Evolutionary conservation across 1,284 basidiomycete genomes (phyloP).

Genomic region (Marasmius fiardii): DNA sequence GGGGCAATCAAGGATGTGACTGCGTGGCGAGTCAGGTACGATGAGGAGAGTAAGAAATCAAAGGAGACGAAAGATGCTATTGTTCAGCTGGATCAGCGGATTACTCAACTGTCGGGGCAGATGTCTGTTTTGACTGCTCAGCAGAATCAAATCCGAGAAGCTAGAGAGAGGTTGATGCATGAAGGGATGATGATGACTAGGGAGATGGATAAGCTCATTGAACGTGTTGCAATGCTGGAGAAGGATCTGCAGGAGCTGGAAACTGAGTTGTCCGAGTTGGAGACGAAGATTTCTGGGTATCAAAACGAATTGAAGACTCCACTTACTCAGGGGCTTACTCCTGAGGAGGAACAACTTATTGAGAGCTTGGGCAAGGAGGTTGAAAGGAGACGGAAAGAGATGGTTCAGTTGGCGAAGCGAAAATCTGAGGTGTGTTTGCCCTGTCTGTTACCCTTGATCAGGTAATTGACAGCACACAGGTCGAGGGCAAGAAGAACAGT

Average conservation of each 20-base stretch:
- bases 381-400: constrained; percentile 68
- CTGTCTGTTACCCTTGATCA: background rate
- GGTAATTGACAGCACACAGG: constrained; percentile 36
- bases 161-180: constrained; percentile 63
- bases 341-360: constrained; percentile 70
- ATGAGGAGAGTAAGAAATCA: constrained; percentile 62
- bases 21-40: constrained; percentile 74
- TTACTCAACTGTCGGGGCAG: constrained; percentile 74
- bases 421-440: constrained; percentile 65
- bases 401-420: constrained; percentile 66
- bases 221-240: constrained; percentile 67
- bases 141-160: constrained; percentile 68
- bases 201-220: constrained; percentile 71
- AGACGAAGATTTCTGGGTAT: constrained; percentile 62
- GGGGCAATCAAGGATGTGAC: constrained; percentile 83
- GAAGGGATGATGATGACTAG: constrained; percentile 61
- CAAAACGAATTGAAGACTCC: constrained; percentile 74
- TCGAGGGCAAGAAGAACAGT: constrained; percentile 75
- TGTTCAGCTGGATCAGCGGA: constrained; percentile 79
- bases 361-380: constrained; percentile 73
- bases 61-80: constrained; percentile 76
- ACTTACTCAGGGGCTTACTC: constrained; percentile 71
- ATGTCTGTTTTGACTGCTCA: constrained; percentile 73
- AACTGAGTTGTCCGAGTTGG: constrained; percentile 60
- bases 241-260: constrained; percentile 68